Evolutionary conservation across 2,329 filamentous ascomycete species (phyloP).

Genomic region (Calycina herbarum): DNA sequence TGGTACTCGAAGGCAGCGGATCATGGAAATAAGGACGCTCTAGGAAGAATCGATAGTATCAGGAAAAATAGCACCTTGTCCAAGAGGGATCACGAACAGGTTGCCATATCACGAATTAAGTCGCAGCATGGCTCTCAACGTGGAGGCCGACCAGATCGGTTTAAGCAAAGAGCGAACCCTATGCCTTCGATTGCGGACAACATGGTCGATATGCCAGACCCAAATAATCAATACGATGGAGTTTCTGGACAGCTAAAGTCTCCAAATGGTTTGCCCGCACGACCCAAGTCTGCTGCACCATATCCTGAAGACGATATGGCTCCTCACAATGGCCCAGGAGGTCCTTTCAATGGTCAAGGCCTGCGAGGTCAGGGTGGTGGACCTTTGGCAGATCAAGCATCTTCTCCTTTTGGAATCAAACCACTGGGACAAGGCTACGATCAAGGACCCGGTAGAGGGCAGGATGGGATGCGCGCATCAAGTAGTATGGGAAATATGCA

Average conservation of each 20-base stretch:
- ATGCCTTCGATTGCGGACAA: conserved; percentile 36
- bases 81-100: conserved; percentile 88
- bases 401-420: conserved; percentile 52
- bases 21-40: conserved; percentile 89
- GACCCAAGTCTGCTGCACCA: conserved; percentile 51
- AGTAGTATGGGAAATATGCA: conserved; percentile 50
- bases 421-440: conserved; percentile 30
- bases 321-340: conserved; percentile 39
- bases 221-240: conserved; percentile 23
- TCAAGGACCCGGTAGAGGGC: conserved; percentile 13
- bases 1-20: conserved; percentile 92
- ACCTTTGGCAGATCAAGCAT: conserved; percentile 43
- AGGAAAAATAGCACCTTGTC: conserved; percentile 80
- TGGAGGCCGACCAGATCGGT: conserved; percentile 60
- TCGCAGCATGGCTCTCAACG: conserved; percentile 71
- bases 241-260: conserved; percentile 13
- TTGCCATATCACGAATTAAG: conserved; percentile 85
- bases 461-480: conserved; percentile 41
- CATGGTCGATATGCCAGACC: conserved; percentile 32
- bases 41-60: conserved; percentile 78
- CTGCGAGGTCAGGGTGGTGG: conserved; percentile 47
- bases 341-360: conserved; percentile 37
- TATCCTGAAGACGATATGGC: conserved; percentile 69
- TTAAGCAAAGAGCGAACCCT: conserved; percentile 46
- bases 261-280: conserved; percentile 14